Evolutionary conservation across 73 alveolate species (phyloP).

Genomic region (Paramecium tetraurelia): DNA sequence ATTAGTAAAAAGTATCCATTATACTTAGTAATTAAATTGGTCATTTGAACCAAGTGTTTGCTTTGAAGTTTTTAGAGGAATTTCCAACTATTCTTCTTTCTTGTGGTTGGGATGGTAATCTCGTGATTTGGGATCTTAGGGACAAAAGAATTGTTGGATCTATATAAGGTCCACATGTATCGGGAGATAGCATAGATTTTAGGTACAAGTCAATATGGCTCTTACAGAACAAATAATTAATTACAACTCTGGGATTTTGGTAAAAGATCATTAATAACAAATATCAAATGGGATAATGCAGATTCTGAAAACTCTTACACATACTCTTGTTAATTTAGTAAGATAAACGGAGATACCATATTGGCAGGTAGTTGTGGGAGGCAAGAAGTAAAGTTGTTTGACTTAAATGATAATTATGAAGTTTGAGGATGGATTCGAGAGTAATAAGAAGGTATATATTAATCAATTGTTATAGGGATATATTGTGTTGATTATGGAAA

Average conservation of each 20-base stretch:
- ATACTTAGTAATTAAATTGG: slow-evolving; percentile 68
- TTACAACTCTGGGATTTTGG: slow-evolving; percentile 83
- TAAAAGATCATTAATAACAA: slow-evolving; percentile 67
- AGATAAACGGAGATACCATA: slow-evolving; percentile 68
- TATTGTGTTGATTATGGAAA: slow-evolving; percentile 77
- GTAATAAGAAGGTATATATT: slow-evolving; percentile 34
- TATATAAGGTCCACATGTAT: slow-evolving; percentile 75
- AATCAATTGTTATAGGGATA: not conserved
- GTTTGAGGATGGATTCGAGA: slow-evolving; percentile 74
- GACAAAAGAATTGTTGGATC: slow-evolving; percentile 74
- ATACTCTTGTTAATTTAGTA: slow-evolving; percentile 73
- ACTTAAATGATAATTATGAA: slow-evolving; percentile 63
- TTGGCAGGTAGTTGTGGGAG: slow-evolving; percentile 84
- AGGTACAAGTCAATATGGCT: slow-evolving; percentile 53
- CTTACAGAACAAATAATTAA: slow-evolving; percentile 77
- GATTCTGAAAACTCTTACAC: slow-evolving; percentile 66
- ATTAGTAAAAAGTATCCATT: slow-evolving; percentile 28
- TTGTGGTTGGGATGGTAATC: slow-evolving; percentile 94
- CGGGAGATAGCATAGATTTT: slow-evolving; percentile 79
- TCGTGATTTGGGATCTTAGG: slow-evolving; percentile 84
- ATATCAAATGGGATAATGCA: slow-evolving; percentile 71
- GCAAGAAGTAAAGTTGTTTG: slow-evolving; percentile 77
- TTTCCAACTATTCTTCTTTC: slow-evolving; percentile 70
- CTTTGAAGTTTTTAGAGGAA: slow-evolving; percentile 75
- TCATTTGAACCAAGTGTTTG: slow-evolving; percentile 82